phyloP scores from a whole-genome alignment of 73 alveolate genomes.

The Diophrys sp. region DNA sequence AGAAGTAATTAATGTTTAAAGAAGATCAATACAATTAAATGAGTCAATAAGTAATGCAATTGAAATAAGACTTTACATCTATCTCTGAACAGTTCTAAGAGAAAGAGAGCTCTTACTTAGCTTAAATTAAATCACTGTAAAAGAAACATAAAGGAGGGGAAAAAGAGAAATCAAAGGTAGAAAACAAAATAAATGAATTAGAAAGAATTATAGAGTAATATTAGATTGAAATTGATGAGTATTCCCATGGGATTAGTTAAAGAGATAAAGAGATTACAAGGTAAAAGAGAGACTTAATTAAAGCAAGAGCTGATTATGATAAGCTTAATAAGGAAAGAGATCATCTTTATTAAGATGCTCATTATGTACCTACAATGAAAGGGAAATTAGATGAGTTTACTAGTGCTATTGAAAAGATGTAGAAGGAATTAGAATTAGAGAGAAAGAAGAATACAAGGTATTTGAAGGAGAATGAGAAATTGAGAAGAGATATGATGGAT shows the following conservation, averaged over 20 bases:
- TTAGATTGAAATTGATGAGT: neutral
- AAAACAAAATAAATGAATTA: too few species aligned
- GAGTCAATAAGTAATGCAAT: neutral
- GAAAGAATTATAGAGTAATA: neutral
- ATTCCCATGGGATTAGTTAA: neutral
- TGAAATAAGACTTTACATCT: neutral
- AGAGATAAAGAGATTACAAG: neutral
- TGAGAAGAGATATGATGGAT: neutral
- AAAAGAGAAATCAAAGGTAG: neutral
- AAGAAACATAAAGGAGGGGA: neutral
- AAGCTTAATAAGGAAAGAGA: neutral
- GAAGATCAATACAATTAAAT: neutral
- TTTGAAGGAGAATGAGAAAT: constrained; percentile 1
- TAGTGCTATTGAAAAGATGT: neutral
- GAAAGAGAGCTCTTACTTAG: neutral
- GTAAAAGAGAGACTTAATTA: neutral
- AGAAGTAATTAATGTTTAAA: too few species aligned
- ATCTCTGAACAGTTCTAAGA: too few species aligned
- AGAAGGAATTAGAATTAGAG: constrained; percentile 2
- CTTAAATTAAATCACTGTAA: neutral
- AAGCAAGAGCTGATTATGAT: neutral
- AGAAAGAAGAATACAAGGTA: neutral
- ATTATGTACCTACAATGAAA: neutral
- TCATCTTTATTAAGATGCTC: neutral
- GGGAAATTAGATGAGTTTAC: neutral